Percentiles rank a stretch among this genome's conserved stretches.
Conservation (phyloP, 257 asterid species). For the Craterostigma plantagineum region DNA sequence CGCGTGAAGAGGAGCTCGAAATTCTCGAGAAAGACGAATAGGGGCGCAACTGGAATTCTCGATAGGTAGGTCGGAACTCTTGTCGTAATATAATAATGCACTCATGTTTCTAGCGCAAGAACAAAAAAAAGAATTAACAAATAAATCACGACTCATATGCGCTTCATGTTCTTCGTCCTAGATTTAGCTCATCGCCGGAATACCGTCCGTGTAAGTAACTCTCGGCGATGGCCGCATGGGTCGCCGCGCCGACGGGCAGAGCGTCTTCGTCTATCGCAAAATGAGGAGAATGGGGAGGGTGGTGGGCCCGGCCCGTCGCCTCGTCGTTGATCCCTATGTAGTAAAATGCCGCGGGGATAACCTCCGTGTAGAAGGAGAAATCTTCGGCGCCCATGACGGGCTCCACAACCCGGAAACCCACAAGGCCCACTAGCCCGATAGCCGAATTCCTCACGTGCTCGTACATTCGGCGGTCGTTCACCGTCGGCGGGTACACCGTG, state of each 20-base stretch:
- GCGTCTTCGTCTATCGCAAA: conserved; percentile 80
- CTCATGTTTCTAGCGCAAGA: no score
- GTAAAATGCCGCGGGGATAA: conserved; percentile 69
- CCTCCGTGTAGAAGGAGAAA: conserved; percentile 73
- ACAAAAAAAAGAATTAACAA: no score
- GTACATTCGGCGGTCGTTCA: conserved; percentile 46
- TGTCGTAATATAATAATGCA: no score
- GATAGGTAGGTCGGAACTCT: no score
- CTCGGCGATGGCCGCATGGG: conserved; percentile 88
- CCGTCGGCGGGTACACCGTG: conserved; percentile 65
- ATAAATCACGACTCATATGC: no score
- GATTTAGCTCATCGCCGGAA: no score
- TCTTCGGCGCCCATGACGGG: conserved; percentile 94
- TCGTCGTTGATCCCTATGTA: conserved; percentile 66
- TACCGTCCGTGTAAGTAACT: conserved; percentile 44
- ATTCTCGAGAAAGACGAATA: neutral
- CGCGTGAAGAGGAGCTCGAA: conserved; percentile 13
- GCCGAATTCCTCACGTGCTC: conserved; percentile 35
- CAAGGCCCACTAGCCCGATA: conserved; percentile 29
- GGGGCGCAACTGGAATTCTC: no score
- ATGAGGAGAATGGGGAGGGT: conserved; percentile 61
- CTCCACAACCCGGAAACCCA: conserved; percentile 29
- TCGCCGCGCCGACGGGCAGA: conserved; percentile 75
- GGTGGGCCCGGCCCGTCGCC: conserved; percentile 49
- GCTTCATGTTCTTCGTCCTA: no score